A percentile compares a stretch with the other conserved stretches of the same genome.
These are phyloP conservation scores for Omphalotus guepiniiformis DNA, from an alignment of 768 basidiomycete species.

Conservation along the genomic window DNA sequence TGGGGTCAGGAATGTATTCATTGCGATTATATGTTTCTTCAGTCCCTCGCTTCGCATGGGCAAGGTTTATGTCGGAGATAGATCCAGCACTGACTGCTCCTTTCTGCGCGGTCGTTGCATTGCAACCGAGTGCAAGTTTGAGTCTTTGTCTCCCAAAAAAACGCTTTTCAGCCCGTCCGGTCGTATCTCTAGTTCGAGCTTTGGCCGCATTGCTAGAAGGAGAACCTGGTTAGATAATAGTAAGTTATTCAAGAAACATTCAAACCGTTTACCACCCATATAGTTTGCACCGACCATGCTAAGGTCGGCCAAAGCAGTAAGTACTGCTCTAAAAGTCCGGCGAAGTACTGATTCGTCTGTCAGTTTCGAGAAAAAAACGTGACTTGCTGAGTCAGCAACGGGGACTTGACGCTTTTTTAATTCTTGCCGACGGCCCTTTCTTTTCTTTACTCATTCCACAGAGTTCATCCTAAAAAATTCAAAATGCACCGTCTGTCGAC, in stretches of 20 bases:
- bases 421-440: slow-evolving; percentile 1
- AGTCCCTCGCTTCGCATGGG: slow-evolving; percentile 16
- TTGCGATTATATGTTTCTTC: slow-evolving; percentile 8
- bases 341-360: no score
- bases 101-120: not conserved
- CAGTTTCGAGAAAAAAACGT: no score
- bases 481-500: slow-evolving; percentile 72
- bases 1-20: slow-evolving; percentile 23
- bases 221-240: not conserved
- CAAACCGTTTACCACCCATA: slow-evolving; percentile 70
- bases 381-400: not conserved
- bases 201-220: slow-evolving; percentile 51
- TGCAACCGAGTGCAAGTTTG: slow-evolving; percentile 27
- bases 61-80: slow-evolving; percentile 16
- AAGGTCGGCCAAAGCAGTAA: not conserved
- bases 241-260: not conserved
- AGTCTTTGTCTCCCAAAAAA: slow-evolving; percentile 62
- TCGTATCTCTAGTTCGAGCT: slow-evolving; percentile 52
- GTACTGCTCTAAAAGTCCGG: not conserved
- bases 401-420: not conserved
- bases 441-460: slow-evolving; percentile 14
- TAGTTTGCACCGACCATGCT: slow-evolving; percentile 68
- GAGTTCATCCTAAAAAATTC: slow-evolving; percentile 14
- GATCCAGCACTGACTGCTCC: not conserved
- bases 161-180: slow-evolving; percentile 50